Evolutionary conservation across 2,329 filamentous ascomycete species (phyloP).

Genomic region (Alternaria sp.): DNA sequence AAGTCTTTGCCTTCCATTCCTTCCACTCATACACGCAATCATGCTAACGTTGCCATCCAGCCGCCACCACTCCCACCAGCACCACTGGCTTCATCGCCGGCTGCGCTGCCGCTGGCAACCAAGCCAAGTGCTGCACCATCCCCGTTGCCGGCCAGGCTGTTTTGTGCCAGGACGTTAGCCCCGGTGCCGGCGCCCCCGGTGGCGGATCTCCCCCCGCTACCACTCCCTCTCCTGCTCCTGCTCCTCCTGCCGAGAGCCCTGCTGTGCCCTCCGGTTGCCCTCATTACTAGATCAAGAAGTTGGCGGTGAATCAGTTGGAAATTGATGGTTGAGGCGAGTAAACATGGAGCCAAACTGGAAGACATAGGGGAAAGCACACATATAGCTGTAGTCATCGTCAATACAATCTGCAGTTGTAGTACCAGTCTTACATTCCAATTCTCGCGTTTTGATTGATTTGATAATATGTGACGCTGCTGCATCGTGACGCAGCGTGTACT

Average conservation of each 20-base stretch:
- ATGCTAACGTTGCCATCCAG: not conserved
- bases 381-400: not conserved
- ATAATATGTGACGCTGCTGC: not conserved
- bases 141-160: slow-evolving; percentile 10
- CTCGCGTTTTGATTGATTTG: not conserved
- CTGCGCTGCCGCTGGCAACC: slow-evolving; percentile 8
- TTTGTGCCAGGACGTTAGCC: slow-evolving; percentile 15
- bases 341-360: not conserved
- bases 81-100: slow-evolving; percentile 1
- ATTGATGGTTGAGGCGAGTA: not conserved
- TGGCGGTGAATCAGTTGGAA: not conserved
- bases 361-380: not conserved
- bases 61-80: slow-evolving; percentile 2
- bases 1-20: not conserved
- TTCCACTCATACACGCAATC: not conserved
- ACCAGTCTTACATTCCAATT: not conserved
- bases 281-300: not conserved
- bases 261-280: not conserved
- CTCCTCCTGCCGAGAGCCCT: not conserved
- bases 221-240: not conserved
- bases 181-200: not conserved
- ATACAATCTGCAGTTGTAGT: not conserved
- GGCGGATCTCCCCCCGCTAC: not conserved
- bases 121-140: slow-evolving; percentile 16
- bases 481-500: not conserved